Evolutionary conservation across 2,329 filamentous ascomycete genomes (phyloP).

Genomic region (Clarireedia sp.): DNA sequence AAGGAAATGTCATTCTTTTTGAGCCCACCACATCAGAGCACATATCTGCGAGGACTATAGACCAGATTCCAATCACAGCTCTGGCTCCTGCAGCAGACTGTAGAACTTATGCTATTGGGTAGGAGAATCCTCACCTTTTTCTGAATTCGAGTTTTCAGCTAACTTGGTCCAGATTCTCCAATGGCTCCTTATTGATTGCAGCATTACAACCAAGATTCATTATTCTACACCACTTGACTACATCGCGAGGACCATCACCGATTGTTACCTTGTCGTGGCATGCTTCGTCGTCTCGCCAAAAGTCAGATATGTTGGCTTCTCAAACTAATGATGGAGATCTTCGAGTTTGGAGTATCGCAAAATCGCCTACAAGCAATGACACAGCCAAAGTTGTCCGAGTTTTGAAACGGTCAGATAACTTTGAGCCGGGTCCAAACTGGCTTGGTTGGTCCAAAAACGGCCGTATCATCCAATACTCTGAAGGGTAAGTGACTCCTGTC

Average conservation of each 20-base stretch:
- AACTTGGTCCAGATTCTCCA: constrained; percentile 63
- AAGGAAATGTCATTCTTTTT: constrained; percentile 90
- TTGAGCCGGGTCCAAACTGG: constrained; percentile 76
- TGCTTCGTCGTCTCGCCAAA: constrained; percentile 89
- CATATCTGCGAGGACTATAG: constrained; percentile 79
- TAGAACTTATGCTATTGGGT: constrained; percentile 94
- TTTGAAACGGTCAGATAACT: constrained; percentile 70
- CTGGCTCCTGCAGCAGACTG: constrained; percentile 84
- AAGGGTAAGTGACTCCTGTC: constrained; percentile 57
- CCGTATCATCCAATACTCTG: constrained; percentile 83
- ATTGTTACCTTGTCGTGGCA: constrained; percentile 90
- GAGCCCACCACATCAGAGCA: constrained; percentile 91
- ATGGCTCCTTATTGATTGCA: constrained; percentile 86
- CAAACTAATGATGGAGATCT: constrained; percentile 89
- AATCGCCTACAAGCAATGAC: constrained; percentile 62
- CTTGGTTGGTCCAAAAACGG: constrained; percentile 98
- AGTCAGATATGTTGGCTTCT: constrained; percentile 94
- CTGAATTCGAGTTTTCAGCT: constrained; percentile 8
- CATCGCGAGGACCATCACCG: constrained; percentile 73
- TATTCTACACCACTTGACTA: constrained; percentile 86
- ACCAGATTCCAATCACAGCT: constrained; percentile 89
- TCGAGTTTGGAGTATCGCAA: constrained; percentile 93
- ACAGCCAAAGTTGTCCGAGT: constrained; percentile 83
- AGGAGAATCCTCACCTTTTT: constrained; percentile 20
- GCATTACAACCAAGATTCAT: constrained; percentile 86